These are phyloP conservation scores for Vanrija pseudolonga DNA, from an alignment of 1,284 basidiomycete species.

Conservation along the genomic window DNA sequence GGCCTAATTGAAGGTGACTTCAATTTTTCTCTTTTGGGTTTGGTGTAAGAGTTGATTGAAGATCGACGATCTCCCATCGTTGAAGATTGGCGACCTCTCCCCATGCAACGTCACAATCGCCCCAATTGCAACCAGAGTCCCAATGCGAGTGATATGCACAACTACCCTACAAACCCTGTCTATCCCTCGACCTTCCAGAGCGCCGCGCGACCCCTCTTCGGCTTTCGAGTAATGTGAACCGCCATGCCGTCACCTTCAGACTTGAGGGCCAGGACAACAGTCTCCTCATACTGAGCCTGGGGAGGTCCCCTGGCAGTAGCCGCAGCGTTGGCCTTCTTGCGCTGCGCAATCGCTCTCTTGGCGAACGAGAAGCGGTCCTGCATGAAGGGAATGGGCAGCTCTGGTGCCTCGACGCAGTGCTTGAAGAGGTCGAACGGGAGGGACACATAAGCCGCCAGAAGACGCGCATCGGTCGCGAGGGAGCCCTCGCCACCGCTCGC, in stretches of 20 bases:
- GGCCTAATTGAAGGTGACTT: too few species aligned
- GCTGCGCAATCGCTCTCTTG: slow-evolving; percentile 74
- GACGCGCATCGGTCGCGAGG: slow-evolving; percentile 16
- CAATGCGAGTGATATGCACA: too few species aligned
- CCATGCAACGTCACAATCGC: too few species aligned
- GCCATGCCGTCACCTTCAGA: slow-evolving; percentile 63
- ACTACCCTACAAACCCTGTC: slow-evolving; percentile 7
- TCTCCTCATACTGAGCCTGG: slow-evolving; percentile 58
- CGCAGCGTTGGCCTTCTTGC: slow-evolving; percentile 64
- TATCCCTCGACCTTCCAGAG: slow-evolving; percentile 81
- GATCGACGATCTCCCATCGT: too few species aligned
- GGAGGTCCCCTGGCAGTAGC: slow-evolving; percentile 53
- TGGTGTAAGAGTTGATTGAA: too few species aligned
- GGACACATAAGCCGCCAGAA: slow-evolving; percentile 44
- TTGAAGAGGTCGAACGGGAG: slow-evolving; percentile 49
- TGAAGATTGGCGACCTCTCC: too few species aligned
- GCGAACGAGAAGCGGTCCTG: slow-evolving; percentile 83
- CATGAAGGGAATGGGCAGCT: slow-evolving; percentile 55
- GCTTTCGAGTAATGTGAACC: slow-evolving; percentile 78
- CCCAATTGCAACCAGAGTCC: too few species aligned
- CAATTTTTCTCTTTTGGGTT: too few species aligned
- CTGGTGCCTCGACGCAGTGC: slow-evolving; percentile 36
- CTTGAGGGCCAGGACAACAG: slow-evolving; percentile 78
- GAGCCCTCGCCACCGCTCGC: slow-evolving; percentile 16
- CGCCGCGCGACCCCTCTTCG: slow-evolving; percentile 62